These are phyloP conservation scores for Beauveria sp. DNA, from an alignment of 2,329 filamentous ascomycete species.

Conservation along the genomic window DNA sequence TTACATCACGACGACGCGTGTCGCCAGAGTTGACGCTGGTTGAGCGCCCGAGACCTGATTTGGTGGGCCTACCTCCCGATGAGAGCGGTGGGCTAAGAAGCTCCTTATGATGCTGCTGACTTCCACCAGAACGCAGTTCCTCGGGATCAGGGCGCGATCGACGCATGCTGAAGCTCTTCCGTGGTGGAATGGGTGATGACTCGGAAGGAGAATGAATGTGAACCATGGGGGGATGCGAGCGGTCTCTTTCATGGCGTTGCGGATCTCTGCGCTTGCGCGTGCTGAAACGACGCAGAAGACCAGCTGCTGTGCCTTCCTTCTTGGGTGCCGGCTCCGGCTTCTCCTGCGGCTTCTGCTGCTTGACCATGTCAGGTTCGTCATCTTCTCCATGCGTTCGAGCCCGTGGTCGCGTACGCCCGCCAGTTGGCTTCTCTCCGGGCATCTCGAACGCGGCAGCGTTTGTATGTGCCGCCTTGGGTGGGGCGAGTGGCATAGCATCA, in stretches of 20 bases:
- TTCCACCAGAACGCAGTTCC: constrained; percentile 49
- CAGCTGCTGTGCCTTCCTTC: constrained; percentile 81
- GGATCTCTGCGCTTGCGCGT: constrained; percentile 70
- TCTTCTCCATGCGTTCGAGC: constrained; percentile 94
- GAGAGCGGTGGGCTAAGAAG: constrained; percentile 67
- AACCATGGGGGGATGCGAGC: constrained; percentile 63
- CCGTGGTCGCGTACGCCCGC: constrained; percentile 73
- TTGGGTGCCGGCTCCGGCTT: constrained; percentile 56
- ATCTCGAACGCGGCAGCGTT: constrained; percentile 81
- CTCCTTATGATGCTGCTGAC: constrained; percentile 67
- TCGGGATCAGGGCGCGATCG: constrained; percentile 48
- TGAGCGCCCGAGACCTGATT: constrained; percentile 70
- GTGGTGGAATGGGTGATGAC: constrained; percentile 48
- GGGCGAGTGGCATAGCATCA: constrained; percentile 56
- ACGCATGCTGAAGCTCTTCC: constrained; percentile 85
- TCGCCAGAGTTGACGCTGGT: constrained; percentile 90
- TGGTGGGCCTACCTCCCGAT: constrained; percentile 52
- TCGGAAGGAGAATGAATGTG: constrained; percentile 75
- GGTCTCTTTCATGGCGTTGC: constrained; percentile 53
- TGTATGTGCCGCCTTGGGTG: constrained; percentile 82
- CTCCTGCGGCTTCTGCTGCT: constrained; percentile 35
- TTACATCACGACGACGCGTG: constrained; percentile 55
- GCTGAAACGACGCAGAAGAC: constrained; percentile 82
- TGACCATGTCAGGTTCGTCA: constrained; percentile 60
- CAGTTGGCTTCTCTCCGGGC: constrained; percentile 79